A percentile compares a stretch with the other conserved stretches of the same genome.
These are phyloP conservation scores for Geotrichum klebahnii DNA, from an alignment of 1,139 yeast species.

Conservation along the genomic window DNA sequence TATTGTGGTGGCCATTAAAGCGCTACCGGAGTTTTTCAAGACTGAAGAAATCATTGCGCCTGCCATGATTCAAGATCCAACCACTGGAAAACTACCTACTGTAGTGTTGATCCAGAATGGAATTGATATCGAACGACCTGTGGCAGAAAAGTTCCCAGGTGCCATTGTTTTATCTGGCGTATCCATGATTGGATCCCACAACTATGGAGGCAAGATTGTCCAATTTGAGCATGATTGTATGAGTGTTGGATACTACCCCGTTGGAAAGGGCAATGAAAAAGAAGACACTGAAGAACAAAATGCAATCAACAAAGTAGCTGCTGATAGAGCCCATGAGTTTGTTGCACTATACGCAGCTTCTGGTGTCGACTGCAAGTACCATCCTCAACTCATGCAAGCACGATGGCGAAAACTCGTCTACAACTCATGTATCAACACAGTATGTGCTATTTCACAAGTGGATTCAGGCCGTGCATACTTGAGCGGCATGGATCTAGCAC, in stretches of 20 bases:
- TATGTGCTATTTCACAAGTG: slow-evolving; percentile 52
- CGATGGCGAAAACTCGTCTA: slow-evolving; percentile 73
- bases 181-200: slow-evolving; percentile 62
- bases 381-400: slow-evolving; percentile 41
- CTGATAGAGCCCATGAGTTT: slow-evolving; percentile 44
- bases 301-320: slow-evolving; percentile 34
- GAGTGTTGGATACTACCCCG: slow-evolving; percentile 51
- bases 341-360: slow-evolving; percentile 49
- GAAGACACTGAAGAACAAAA: no score
- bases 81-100: slow-evolving; percentile 44
- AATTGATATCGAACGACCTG: slow-evolving; percentile 62
- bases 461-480: slow-evolving; percentile 61
- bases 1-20: slow-evolving; percentile 65
- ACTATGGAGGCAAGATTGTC: slow-evolving; percentile 50
- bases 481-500: slow-evolving; percentile 46
- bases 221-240: slow-evolving; percentile 52
- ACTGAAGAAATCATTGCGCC: slow-evolving; percentile 59
- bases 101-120: slow-evolving; percentile 73
- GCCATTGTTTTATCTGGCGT: slow-evolving; percentile 63
- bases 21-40: slow-evolving; percentile 61
- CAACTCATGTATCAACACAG: slow-evolving; percentile 63
- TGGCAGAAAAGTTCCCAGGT: slow-evolving; percentile 54
- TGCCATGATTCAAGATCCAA: slow-evolving; percentile 41
- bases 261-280: slow-evolving; percentile 33
- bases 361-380: slow-evolving; percentile 42